These are phyloP conservation scores for Penicillium decumbens DNA, from an alignment of 2,329 filamentous ascomycete species.

Conservation along the genomic window DNA sequence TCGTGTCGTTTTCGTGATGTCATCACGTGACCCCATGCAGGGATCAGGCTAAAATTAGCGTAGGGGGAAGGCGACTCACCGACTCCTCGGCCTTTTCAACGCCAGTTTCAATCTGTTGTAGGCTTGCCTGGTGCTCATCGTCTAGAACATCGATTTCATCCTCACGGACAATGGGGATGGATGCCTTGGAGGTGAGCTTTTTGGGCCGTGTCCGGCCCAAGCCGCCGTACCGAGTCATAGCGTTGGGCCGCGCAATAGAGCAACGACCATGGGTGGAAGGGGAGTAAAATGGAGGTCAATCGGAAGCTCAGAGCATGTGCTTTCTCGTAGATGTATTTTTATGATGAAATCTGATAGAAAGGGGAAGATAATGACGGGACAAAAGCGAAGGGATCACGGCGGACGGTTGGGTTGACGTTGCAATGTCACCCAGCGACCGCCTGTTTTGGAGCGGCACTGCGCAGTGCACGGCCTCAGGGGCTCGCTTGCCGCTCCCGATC, in stretches of 20 bases:
- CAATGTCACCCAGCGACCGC: conserved; percentile 38
- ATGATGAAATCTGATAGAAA: conserved; percentile 51
- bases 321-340: conserved; percentile 50
- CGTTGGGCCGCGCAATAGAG: conserved; percentile 37
- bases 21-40: conserved; percentile 39
- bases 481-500: conserved; percentile 38
- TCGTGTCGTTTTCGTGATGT: conserved; percentile 29
- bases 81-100: conserved; percentile 97
- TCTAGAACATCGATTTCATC: conserved; percentile 87
- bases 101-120: conserved; percentile 83
- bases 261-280: conserved; percentile 44
- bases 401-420: conserved; percentile 45
- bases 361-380: conserved; percentile 35
- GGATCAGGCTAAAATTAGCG: conserved; percentile 31
- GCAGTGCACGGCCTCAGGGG: conserved; percentile 41
- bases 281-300: conserved; percentile 60
- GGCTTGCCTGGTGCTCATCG: conserved; percentile 75
- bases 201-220: conserved; percentile 49
- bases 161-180: conserved; percentile 80
- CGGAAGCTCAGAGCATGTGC: conserved; percentile 57
- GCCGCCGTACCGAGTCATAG: conserved; percentile 45
- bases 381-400: conserved; percentile 18
- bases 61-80: conserved; percentile 59
- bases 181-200: conserved; percentile 88
- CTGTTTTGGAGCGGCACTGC: conserved; percentile 35